These are phyloP conservation scores for Agrocybe praecox DNA, from an alignment of 768 basidiomycete genomes.

Conservation along the genomic window DNA sequence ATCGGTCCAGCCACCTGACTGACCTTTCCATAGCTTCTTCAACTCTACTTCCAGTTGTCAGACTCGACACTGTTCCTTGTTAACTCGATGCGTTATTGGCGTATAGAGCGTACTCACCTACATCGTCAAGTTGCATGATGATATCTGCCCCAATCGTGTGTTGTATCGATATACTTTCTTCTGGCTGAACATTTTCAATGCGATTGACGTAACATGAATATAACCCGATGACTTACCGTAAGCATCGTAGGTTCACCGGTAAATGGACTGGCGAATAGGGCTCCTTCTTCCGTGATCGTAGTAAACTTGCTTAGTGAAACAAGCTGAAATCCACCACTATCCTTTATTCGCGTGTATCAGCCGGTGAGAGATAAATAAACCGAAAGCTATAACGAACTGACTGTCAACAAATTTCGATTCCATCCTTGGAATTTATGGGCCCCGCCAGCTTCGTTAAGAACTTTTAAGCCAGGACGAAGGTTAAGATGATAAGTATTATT, in stretches of 20 bases:
- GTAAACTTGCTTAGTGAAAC: constrained; percentile 86
- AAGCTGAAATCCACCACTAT: constrained; percentile 90
- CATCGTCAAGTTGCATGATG: constrained; percentile 94
- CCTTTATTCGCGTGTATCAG: constrained; percentile 44
- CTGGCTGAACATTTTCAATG: constrained; percentile 56
- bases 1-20: constrained; percentile 88
- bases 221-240: constrained; percentile 52
- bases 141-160: constrained; percentile 92
- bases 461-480: constrained; percentile 78
- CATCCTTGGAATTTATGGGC: constrained; percentile 93
- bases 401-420: constrained; percentile 83
- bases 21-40: constrained; percentile 89
- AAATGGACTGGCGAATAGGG: constrained; percentile 83
- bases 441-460: constrained; percentile 76
- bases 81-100: background rate
- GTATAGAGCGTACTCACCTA: constrained; percentile 53
- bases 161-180: constrained; percentile 89
- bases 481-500: constrained; percentile 93
- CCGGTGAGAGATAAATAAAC: background rate
- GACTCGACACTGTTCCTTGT: constrained; percentile 62
- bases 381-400: constrained; percentile 31
- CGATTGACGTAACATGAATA: background rate
- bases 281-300: constrained; percentile 87
- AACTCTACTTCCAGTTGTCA: constrained; percentile 80
- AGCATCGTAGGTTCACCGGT: constrained; percentile 88